These are phyloP conservation scores for Fraxinus latifolia DNA, from an alignment of 305 asterid genomes.

Conservation along the genomic window DNA sequence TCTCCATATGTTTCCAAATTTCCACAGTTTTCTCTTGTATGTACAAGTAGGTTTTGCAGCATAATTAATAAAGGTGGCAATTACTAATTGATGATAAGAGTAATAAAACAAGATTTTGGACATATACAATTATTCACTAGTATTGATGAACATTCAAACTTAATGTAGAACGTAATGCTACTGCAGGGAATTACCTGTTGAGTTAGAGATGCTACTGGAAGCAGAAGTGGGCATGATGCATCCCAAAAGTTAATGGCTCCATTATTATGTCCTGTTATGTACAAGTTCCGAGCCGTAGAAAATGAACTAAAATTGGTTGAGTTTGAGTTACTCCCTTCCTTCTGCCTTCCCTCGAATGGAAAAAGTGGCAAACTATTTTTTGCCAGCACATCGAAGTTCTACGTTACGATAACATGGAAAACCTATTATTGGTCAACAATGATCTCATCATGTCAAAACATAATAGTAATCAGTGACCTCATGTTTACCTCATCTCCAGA, in stretches of 20 bases:
- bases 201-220: slow-evolving; percentile 59
- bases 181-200: slow-evolving; percentile 56
- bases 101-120: neutral
- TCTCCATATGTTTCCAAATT: neutral
- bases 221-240: slow-evolving; percentile 75
- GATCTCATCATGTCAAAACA: slow-evolving; percentile 5
- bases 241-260: slow-evolving; percentile 91
- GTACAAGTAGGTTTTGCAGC: neutral
- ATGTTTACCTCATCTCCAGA: slow-evolving; percentile 53
- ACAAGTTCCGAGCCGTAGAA: slow-evolving; percentile 65
- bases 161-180: neutral
- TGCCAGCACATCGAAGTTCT: slow-evolving; percentile 52
- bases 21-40: neutral
- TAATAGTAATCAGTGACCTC: slow-evolving; percentile 3
- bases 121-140: neutral
- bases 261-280: slow-evolving; percentile 72
- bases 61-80: neutral
- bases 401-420: slow-evolving; percentile 16
- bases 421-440: neutral
- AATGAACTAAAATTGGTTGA: slow-evolving; percentile 36
- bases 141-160: neutral
- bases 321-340: slow-evolving; percentile 60
- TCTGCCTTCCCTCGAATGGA: slow-evolving; percentile 54
- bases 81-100: neutral
- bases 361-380: slow-evolving; percentile 60